These are phyloP conservation scores for Solanum hybrid DNA, from an alignment of 305 asterid genomes.

Conservation along the genomic window DNA sequence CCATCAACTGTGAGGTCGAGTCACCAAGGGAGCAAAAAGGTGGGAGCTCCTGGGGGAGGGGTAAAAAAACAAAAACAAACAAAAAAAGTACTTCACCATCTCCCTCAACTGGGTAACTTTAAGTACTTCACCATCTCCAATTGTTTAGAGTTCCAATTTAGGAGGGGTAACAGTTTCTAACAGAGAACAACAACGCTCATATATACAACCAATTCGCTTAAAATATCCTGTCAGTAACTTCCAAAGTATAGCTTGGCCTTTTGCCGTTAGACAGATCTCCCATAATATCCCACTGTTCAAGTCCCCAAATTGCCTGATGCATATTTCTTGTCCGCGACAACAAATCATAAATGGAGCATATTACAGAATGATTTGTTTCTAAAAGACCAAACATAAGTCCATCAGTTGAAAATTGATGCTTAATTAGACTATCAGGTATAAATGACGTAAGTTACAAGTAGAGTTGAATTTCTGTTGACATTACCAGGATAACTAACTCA, in stretches of 20 bases:
- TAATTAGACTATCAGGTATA: background rate
- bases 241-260: background rate
- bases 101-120: background rate
- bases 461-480: background rate
- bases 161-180: background rate
- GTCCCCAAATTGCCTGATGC: background rate
- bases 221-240: background rate
- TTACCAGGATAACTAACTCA: background rate
- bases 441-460: no score
- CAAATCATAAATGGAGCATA: background rate
- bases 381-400: background rate
- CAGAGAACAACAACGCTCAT: background rate
- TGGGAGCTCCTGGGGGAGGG: background rate
- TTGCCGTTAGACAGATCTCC: background rate
- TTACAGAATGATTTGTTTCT: background rate
- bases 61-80: background rate
- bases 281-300: background rate
- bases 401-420: background rate
- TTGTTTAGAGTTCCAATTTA: background rate
- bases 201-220: background rate
- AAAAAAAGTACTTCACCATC: background rate
- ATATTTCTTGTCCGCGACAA: background rate
- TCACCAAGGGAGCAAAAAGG: background rate
- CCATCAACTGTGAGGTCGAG: background rate
- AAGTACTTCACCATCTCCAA: background rate